These are phyloP conservation scores for Scleroderma citrinum DNA, from an alignment of 768 basidiomycete genomes.

Conservation along the genomic window DNA sequence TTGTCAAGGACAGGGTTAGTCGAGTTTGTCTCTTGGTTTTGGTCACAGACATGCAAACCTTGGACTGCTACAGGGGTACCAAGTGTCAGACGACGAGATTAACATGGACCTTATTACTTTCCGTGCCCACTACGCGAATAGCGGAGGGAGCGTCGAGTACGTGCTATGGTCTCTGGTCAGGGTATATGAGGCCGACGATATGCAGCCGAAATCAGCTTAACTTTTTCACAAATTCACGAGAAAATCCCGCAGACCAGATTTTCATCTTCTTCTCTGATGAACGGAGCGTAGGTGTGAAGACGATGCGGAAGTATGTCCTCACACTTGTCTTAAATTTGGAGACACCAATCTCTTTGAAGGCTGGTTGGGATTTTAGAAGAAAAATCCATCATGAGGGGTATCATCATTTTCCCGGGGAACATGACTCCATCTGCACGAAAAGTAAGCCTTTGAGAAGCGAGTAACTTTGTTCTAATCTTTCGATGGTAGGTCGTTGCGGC, in stretches of 20 bases:
- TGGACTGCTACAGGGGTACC: slow-evolving; percentile 70
- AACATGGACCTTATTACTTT: slow-evolving; percentile 82
- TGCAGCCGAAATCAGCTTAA: slow-evolving; percentile 81
- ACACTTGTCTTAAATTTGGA: background rate
- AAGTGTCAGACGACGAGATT: slow-evolving; percentile 92
- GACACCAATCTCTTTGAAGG: slow-evolving; percentile 35
- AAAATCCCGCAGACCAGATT: slow-evolving; percentile 70
- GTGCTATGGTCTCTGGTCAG: slow-evolving; percentile 25
- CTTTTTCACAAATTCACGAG: slow-evolving; percentile 77
- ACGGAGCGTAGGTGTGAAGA: slow-evolving; percentile 91
- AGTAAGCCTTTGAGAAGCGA: slow-evolving; percentile 37
- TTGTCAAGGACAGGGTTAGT: slow-evolving; percentile 86
- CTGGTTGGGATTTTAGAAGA: slow-evolving; percentile 87
- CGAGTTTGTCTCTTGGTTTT: slow-evolving; percentile 6
- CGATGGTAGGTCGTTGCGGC: slow-evolving; percentile 76
- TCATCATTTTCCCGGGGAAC: slow-evolving; percentile 92
- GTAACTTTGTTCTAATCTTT: background rate
- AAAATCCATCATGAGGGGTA: slow-evolving; percentile 82
- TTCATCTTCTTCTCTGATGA: slow-evolving; percentile 97
- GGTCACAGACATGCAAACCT: slow-evolving; percentile 13
- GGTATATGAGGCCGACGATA: slow-evolving; percentile 3
- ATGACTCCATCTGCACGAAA: slow-evolving; percentile 98
- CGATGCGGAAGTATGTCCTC: slow-evolving; percentile 84
- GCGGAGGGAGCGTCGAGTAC: slow-evolving; percentile 79
- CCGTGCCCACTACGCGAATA: slow-evolving; percentile 63